A percentile compares a stretch with the other conserved stretches of the same genome.
Evolutionary conservation across 129 eudicot species (phyloP).

Genomic region (Pulicaria dysenterica): DNA sequence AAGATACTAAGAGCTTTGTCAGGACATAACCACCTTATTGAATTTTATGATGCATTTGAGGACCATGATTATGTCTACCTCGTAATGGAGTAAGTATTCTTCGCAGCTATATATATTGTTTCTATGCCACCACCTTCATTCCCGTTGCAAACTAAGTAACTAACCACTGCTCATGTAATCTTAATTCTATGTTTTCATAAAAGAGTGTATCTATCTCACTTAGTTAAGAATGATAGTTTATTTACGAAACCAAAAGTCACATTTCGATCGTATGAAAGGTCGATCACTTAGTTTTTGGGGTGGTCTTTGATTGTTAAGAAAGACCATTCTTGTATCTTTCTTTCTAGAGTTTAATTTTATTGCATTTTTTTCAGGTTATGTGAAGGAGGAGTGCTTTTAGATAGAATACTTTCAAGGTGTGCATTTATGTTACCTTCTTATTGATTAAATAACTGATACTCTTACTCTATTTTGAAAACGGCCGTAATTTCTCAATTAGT

Average conservation of each 20-base stretch:
- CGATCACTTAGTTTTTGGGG: background rate
- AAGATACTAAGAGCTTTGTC: constrained; percentile 37
- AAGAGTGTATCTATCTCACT: no score
- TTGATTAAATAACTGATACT: background rate
- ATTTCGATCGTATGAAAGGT: no score
- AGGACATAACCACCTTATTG: constrained; percentile 34
- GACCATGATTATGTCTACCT: constrained; percentile 41
- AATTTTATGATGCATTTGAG: constrained; percentile 38
- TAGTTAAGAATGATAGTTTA: no score
- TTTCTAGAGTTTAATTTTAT: background rate
- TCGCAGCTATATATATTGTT: background rate
- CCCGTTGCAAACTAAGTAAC: background rate
- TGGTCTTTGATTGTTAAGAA: background rate
- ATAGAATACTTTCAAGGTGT: constrained; percentile 40
- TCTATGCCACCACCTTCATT: no score
- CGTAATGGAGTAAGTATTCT: constrained; percentile 38
- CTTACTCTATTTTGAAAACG: background rate
- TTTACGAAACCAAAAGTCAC: no score
- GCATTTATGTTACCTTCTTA: background rate
- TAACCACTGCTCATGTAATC: background rate
- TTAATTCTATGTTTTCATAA: background rate
- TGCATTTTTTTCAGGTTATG: constrained; percentile 30
- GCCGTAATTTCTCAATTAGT: background rate
- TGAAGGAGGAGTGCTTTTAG: constrained; percentile 47
- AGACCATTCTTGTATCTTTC: background rate